Percentiles rank a stretch among this genome's conserved stretches.
phyloP scores from a whole-genome alignment of 371 early-diverging fungal genomes.

The Mortierella polycephala region DNA sequence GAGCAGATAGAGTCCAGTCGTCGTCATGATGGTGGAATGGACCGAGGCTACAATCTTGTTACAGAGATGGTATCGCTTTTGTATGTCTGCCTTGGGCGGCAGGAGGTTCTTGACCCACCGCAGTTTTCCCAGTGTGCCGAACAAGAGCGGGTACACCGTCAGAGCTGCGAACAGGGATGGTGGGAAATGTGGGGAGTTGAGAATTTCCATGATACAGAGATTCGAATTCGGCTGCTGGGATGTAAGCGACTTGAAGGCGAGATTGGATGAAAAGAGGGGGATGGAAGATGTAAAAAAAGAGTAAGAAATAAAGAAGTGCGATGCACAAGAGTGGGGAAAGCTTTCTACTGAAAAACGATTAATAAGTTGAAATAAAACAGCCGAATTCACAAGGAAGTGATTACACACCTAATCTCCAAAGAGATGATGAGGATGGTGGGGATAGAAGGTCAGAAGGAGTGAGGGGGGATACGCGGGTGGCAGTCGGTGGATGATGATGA shows the following conservation, averaged over 20 bases:
- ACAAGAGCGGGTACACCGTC: conserved; percentile 44
- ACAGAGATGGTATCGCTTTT: conserved; percentile 48
- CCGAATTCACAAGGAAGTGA: too few relatives aligned
- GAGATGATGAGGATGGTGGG: too few relatives aligned
- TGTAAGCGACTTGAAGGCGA: not conserved
- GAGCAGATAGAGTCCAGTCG: conserved; percentile 35
- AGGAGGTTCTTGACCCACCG: conserved; percentile 32
- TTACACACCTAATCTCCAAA: too few relatives aligned
- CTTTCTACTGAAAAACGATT: not conserved
- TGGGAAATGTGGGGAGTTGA: conserved; percentile 37
- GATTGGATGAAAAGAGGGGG: not conserved
- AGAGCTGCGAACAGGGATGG: conserved; percentile 36
- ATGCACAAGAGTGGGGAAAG: not conserved
- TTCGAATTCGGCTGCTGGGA: not conserved
- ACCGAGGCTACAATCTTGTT: conserved; percentile 52
- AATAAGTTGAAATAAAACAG: too few relatives aligned
- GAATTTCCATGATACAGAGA: conserved; percentile 24
- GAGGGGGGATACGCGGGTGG: too few relatives aligned
- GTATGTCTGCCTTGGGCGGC: conserved; percentile 39
- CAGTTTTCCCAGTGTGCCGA: conserved; percentile 26
- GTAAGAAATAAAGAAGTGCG: not conserved
- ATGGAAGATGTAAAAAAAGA: too few relatives aligned
- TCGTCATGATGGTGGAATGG: conserved; percentile 52
- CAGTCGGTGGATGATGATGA: too few relatives aligned
- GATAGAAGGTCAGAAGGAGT: too few relatives aligned